These are phyloP conservation scores for Stentor roeselii DNA, from an alignment of 73 alveolate genomes.

Conservation along the genomic window DNA sequence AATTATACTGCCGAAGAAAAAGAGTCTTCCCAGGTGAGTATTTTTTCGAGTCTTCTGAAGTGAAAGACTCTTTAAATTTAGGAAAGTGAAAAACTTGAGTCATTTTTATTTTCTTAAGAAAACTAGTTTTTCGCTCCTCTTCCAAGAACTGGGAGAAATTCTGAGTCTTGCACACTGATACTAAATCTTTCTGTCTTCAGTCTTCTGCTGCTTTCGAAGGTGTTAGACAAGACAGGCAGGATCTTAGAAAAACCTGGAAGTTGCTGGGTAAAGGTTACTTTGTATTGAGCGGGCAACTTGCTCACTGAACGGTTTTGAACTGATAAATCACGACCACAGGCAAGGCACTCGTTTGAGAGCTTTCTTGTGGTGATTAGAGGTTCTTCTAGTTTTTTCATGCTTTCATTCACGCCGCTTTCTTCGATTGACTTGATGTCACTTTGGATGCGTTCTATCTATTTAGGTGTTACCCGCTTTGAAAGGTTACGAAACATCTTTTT, in stretches of 20 bases:
- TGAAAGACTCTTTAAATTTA: no score
- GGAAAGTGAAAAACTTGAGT: neutral
- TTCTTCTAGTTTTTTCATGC: neutral
- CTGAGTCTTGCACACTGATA: neutral
- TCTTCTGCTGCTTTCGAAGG: neutral
- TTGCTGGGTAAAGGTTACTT: neutral
- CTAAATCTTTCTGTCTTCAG: neutral
- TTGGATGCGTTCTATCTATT: neutral
- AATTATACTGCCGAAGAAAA: no score
- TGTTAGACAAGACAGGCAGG: neutral
- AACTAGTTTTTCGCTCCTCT: neutral
- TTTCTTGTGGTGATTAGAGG: neutral
- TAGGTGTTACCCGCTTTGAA: neutral
- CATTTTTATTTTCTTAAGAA: neutral
- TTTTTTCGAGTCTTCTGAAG: neutral
- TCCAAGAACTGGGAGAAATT: neutral
- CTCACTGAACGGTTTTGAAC: neutral
- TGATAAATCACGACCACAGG: slow-evolving; percentile 21
- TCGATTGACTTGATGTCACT: neutral
- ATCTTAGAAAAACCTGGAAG: slow-evolving; percentile 25
- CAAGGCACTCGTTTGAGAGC: neutral
- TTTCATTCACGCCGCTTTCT: neutral
- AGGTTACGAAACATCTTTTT: neutral
- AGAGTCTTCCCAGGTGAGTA: no score
- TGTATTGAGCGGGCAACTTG: neutral